Evolutionary conservation across 2,329 filamentous ascomycete species (phyloP).

Genomic region (Diaporthe destruens): DNA sequence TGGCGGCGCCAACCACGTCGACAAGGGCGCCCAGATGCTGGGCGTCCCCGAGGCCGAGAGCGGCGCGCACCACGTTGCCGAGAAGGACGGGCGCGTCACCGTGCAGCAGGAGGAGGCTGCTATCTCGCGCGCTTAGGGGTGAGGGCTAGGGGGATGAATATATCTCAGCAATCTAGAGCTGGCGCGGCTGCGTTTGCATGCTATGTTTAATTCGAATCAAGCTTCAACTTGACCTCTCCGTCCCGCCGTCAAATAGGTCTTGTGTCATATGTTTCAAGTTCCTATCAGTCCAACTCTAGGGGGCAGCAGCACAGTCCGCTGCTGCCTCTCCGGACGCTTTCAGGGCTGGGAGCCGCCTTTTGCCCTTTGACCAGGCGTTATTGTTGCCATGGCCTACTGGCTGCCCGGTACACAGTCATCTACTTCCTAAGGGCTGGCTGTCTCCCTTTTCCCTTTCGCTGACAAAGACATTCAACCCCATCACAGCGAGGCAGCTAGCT

Average conservation of each 20-base stretch:
- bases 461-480: too few species aligned
- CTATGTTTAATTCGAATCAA: background rate
- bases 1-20: conserved; percentile 67
- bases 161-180: too few species aligned
- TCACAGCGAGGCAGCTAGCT: too few species aligned
- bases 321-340: too few species aligned
- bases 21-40: conserved; percentile 64
- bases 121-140: background rate
- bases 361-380: too few species aligned
- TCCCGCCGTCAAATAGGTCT: accelerated
- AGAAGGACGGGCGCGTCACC: conserved; percentile 41
- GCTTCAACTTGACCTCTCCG: background rate
- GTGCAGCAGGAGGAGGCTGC: conserved; percentile 40
- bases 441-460: too few species aligned
- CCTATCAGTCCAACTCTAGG: background rate
- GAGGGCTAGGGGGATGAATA: too few species aligned
- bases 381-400: too few species aligned
- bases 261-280: background rate
- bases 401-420: too few species aligned
- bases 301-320: background rate
- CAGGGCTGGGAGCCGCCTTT: too few species aligned
- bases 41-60: conserved; percentile 43
- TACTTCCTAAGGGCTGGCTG: too few species aligned
- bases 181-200: too few species aligned
- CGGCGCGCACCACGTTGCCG: conserved; percentile 41